Conservation (phyloP, 2,329 filamentous ascomycete genomes). For the Aureobasidium pullulans region DNA sequence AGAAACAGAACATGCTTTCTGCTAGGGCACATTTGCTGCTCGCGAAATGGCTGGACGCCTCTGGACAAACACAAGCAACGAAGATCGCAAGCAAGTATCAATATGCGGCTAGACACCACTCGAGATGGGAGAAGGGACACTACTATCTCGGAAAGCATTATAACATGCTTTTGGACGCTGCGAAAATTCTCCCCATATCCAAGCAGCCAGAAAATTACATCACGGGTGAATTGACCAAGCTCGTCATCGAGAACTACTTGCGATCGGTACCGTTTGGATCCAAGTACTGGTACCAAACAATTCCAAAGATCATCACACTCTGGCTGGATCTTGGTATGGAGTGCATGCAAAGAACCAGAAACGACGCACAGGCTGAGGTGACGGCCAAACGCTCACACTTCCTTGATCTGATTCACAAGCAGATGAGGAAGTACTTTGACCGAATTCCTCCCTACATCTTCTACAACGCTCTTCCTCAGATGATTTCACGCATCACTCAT, state of each 20-base stretch:
- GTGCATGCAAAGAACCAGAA: conserved; percentile 34
- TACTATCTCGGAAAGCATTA: conserved; percentile 97
- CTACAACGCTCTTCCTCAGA: conserved; percentile 79
- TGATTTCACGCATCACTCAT: conserved; percentile 93
- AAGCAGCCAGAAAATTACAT: conserved; percentile 56
- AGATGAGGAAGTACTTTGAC: conserved; percentile 71
- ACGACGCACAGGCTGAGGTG: conserved; percentile 40
- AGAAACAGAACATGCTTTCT: conserved; percentile 54
- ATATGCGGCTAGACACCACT: conserved; percentile 61
- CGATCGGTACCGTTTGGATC: conserved; percentile 80
- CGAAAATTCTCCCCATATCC: conserved; percentile 66
- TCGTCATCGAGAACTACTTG: conserved; percentile 90
- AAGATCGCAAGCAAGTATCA: conserved; percentile 77
- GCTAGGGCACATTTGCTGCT: conserved; percentile 78
- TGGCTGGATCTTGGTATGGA: conserved; percentile 88
- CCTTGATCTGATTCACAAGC: conserved; percentile 61
- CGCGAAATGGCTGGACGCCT: conserved; percentile 92
- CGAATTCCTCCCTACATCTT: conserved; percentile 69
- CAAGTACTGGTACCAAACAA: conserved; percentile 91
- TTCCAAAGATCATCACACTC: conserved; percentile 83
- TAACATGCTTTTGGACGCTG: conserved; percentile 88
- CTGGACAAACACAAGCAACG: conserved; percentile 84
- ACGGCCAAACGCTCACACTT: conserved; percentile 52
- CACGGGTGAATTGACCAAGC: conserved; percentile 74
- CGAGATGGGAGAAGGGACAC: conserved; percentile 89